Evolutionary conservation across 2,329 filamentous ascomycete genomes (phyloP).

Genomic region (Fusarium decemcellulare): DNA sequence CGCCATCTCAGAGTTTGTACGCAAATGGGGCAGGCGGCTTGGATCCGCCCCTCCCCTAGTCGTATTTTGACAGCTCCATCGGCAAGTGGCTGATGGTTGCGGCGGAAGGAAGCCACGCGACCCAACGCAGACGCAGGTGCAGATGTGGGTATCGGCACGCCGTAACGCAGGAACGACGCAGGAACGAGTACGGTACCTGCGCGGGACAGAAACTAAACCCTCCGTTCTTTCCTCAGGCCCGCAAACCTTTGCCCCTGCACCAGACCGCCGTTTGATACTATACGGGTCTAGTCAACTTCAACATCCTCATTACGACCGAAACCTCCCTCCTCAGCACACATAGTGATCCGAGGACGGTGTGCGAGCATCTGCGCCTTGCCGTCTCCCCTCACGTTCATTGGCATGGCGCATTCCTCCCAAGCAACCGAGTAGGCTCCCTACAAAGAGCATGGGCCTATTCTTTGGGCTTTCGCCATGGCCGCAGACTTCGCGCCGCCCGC

Average conservation of each 20-base stretch:
- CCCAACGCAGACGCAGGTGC: conserved; percentile 4
- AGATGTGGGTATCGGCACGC: not conserved
- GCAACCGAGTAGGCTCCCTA: conserved; percentile 15
- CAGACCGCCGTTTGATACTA: no score
- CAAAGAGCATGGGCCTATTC: conserved; percentile 1
- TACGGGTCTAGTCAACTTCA: not conserved
- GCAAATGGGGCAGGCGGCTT: conserved; percentile 36
- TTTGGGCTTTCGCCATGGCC: conserved; percentile 24
- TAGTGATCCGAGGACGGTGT: no score
- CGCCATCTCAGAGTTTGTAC: conserved; percentile 5
- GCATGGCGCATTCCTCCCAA: conserved; percentile 29
- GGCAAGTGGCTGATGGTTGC: conserved; percentile 31
- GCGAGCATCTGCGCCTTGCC: not conserved
- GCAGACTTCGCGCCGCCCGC: conserved; percentile 29
- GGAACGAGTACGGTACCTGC: conserved; percentile 14
- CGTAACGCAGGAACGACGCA: conserved; percentile 14
- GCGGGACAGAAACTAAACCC: conserved; percentile 24
- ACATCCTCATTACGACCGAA: not conserved
- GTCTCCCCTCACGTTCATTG: conserved; percentile 14
- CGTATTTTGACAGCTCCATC: conserved; percentile 25
- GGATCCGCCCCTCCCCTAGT: conserved; percentile 17
- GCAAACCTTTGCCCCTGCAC: not conserved
- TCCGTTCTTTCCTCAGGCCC: not conserved
- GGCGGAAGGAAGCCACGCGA: conserved; percentile 27
- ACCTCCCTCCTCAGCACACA: no score